Base-by-base conservation (phyloP, 169 alveolate genomes). In the Plasmodium relictum region DNA sequence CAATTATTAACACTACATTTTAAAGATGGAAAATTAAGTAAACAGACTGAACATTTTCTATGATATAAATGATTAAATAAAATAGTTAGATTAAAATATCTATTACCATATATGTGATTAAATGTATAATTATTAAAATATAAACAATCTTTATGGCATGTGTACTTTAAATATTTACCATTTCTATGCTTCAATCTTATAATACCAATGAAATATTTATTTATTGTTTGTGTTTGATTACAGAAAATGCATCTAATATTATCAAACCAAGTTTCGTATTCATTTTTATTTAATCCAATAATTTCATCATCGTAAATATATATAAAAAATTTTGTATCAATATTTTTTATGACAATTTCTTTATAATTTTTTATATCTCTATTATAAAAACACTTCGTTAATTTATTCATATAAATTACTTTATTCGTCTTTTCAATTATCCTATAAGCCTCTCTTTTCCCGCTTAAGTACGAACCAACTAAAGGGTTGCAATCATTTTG, bases 371-470 rank as follows among this genome's bases (percentile, higher is more conserved):
- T 59, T 6, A 45, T 18, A 6, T 68, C 83, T 12, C 72, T 83
- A 12, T 48, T 76, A 22, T 76, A 76, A 54, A 83, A 83, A 68
- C 62, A 54, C 16, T 83, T 83, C 0, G 69, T 71, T 22, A 83
- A 54, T n/a, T 83, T 83, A 44, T 83, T 58, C 71, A 52, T 61
- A 10, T 54, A 83, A n/a, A 83, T 20, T 3, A 31, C 16, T 41
- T 83, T 83, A n/a, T 83, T 83, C n/a, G 56, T 26, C 37, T 69
- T 68, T 44, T 83, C 91, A 26, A 83, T 68, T 20, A 83, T 66
- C 18, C 91, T 52, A 72, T 83, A 83, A 8, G 91, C 91, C 18
- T 83, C 91, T 2, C 91, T 68, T 44, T 83, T 83, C 4, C 91
- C 91, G n/a, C 91, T 83, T 3, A 83, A 52, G 54, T 31, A 83